These are phyloP conservation scores for Coemansia sp. DNA, from an alignment of 192 early-diverging fungal species.

Conservation along the genomic window DNA sequence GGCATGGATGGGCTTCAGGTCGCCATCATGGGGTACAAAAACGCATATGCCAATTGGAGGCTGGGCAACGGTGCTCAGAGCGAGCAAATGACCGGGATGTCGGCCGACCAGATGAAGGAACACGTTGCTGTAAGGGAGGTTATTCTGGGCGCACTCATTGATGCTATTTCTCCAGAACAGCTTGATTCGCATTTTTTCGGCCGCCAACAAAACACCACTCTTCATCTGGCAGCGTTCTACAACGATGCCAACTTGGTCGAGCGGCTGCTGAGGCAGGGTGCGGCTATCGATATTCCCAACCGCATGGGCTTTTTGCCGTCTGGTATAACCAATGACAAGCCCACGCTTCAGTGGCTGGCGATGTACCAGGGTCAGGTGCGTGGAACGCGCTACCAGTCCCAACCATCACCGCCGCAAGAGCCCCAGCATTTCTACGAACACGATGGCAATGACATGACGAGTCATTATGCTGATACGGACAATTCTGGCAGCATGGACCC, in stretches of 20 bases:
- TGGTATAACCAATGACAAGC: conserved; percentile 54
- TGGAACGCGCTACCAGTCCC: conserved; percentile 34
- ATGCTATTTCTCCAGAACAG: conserved; percentile 51
- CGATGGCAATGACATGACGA: conserved; percentile 6
- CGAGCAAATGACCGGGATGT: conserved; percentile 49
- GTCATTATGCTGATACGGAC: conserved; percentile 12
- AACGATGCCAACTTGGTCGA: conserved; percentile 56
- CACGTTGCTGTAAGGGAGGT: conserved; percentile 53
- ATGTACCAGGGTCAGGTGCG: conserved; percentile 54
- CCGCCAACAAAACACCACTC: conserved; percentile 52
- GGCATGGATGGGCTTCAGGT: conserved; percentile 60
- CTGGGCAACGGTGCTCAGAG: conserved; percentile 47
- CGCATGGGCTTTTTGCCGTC: conserved; percentile 50
- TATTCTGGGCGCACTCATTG: conserved; percentile 55
- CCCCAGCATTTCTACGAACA: conserved; percentile 11
- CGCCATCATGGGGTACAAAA: conserved; percentile 58
- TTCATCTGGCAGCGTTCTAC: conserved; percentile 58
- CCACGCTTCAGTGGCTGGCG: conserved; percentile 50
- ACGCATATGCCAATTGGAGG: conserved; percentile 56
- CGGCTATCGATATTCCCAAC: conserved; percentile 52
- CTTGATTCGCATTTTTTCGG: conserved; percentile 58
- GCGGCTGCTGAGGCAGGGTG: conserved; percentile 52
- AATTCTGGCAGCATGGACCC: neutral
- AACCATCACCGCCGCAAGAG: conserved; percentile 15
- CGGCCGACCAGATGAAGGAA: conserved; percentile 52